Evolutionary conservation across 345 rosid genomes (phyloP).

Genomic region (Eucalyptus brandiana): DNA sequence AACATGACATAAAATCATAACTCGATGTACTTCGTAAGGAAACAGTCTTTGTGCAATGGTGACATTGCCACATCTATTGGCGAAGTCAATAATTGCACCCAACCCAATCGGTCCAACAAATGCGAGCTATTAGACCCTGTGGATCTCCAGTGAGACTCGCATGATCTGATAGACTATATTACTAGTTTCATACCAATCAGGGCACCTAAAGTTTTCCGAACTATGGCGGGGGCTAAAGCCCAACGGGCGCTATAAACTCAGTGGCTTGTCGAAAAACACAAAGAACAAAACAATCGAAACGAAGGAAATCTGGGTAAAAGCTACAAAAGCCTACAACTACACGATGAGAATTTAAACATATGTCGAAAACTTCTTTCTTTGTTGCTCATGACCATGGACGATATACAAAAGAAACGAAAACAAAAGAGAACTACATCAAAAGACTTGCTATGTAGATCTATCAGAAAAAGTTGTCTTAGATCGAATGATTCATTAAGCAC

Average conservation of each 20-base stretch:
- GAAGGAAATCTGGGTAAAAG: not conserved
- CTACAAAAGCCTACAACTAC: not conserved
- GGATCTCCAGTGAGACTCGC: fast-evolving
- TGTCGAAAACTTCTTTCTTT: not conserved
- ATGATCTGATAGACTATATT: not conserved
- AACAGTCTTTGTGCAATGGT: not conserved
- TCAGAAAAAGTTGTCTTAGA: not conserved
- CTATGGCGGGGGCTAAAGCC: not conserved
- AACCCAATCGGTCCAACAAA: fast-evolving
- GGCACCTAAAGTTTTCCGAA: not conserved
- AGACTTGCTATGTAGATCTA: not conserved
- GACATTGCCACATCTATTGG: not conserved
- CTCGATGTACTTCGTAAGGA: fast-evolving
- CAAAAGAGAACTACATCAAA: not conserved
- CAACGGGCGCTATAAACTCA: not conserved
- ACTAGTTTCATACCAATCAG: fast-evolving
- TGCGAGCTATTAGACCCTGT: fast-evolving
- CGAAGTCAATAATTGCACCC: not conserved
- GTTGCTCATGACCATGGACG: not conserved
- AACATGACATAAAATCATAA: not conserved
- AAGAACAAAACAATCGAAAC: no score
- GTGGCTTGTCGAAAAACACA: not conserved
- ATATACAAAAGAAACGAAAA: not conserved
- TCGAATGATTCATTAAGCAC: not conserved
- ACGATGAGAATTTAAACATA: not conserved